Conservation (phyloP, 495 filamentous ascomycete genomes). For the Oleoguttula mirabilis region DNA sequence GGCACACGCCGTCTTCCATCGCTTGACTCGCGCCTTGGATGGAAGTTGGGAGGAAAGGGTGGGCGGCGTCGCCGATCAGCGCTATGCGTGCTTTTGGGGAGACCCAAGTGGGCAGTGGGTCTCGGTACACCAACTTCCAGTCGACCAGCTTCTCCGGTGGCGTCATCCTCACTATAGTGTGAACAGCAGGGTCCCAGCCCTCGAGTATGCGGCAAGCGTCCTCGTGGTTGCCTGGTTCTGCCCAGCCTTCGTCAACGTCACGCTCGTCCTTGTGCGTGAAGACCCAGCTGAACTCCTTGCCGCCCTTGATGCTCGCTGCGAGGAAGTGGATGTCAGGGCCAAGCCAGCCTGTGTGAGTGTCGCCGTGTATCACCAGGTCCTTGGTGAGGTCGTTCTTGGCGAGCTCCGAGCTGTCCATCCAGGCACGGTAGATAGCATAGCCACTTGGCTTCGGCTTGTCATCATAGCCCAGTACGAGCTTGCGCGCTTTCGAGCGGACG, state of each 20-base stretch:
- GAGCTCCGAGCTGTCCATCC: conserved; percentile 22
- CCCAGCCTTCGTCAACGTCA: conserved; percentile 27
- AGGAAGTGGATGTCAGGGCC: conserved; percentile 30
- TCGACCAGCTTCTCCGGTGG: conserved; percentile 28
- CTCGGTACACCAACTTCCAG: conserved; percentile 28
- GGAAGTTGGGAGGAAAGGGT: conserved; percentile 30
- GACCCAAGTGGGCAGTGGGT: conserved; percentile 29
- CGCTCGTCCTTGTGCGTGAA: conserved; percentile 28
- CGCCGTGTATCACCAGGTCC: conserved; percentile 23
- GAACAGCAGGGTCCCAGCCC: conserved; percentile 25
- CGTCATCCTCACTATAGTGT: conserved; percentile 25
- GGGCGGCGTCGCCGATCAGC: conserved; percentile 29
- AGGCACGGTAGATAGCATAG: conserved; percentile 42
- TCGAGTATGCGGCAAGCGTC: conserved; percentile 25
- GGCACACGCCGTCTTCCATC: conserved; percentile 28
- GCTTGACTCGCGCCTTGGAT: conserved; percentile 30
- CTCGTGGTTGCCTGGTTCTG: conserved; percentile 22
- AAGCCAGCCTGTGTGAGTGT: conserved; percentile 24
- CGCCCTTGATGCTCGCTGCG: conserved; percentile 23
- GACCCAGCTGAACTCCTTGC: conserved; percentile 29
- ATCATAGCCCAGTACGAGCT: conserved; percentile 50
- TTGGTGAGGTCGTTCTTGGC: conserved; percentile 25
- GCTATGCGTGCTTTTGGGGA: conserved; percentile 24
- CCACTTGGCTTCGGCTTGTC: conserved; percentile 48
- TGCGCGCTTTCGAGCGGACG: conserved; percentile 46